Evolutionary conservation across 1,139 yeast species (phyloP).

Genomic region (Suhomyces chickasaworum): DNA sequence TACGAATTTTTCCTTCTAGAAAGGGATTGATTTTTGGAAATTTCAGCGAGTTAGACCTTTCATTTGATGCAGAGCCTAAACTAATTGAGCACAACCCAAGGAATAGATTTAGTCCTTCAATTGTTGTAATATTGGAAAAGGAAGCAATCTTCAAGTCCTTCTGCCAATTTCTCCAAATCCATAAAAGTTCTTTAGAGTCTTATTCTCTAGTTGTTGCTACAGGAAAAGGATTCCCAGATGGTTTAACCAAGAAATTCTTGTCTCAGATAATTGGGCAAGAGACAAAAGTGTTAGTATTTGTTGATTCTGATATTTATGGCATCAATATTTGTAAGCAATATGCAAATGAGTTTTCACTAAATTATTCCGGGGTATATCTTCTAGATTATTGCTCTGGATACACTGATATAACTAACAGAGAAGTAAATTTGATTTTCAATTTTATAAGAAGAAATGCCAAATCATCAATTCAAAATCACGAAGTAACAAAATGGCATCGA

Average conservation of each 20-base stretch:
- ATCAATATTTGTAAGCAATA: slow-evolving; percentile 52
- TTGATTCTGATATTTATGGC: slow-evolving; percentile 72
- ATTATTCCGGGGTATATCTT: slow-evolving; percentile 34
- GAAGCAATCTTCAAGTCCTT: slow-evolving; percentile 53
- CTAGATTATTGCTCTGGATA: slow-evolving; percentile 42
- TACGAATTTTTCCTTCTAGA: slow-evolving; percentile 60
- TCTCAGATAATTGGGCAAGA: slow-evolving; percentile 23
- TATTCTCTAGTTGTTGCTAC: slow-evolving; percentile 42
- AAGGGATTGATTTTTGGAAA: slow-evolving; percentile 61
- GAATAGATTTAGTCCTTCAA: not conserved
- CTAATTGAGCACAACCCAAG: slow-evolving; percentile 18
- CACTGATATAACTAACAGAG: slow-evolving; percentile 36
- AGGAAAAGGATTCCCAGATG: slow-evolving; percentile 70
- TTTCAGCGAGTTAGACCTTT: slow-evolving; percentile 16
- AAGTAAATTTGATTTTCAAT: slow-evolving; percentile 34
- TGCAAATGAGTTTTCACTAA: slow-evolving; percentile 10
- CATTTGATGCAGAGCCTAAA: slow-evolving; percentile 23
- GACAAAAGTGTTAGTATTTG: slow-evolving; percentile 31
- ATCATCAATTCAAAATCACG: slow-evolving; percentile 1
- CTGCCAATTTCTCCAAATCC: slow-evolving; percentile 22
- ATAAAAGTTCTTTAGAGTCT: slow-evolving; percentile 10
- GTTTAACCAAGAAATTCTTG: slow-evolving; percentile 28
- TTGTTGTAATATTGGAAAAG: slow-evolving; percentile 63
- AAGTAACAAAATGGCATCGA: slow-evolving; percentile 23
- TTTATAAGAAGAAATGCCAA: slow-evolving; percentile 20